Evolutionary conservation across 2,329 filamentous ascomycete genomes (phyloP), one percentile per base, ranked within the genome.

Genomic region (Neopestalotiopsis rosae): DNA sequence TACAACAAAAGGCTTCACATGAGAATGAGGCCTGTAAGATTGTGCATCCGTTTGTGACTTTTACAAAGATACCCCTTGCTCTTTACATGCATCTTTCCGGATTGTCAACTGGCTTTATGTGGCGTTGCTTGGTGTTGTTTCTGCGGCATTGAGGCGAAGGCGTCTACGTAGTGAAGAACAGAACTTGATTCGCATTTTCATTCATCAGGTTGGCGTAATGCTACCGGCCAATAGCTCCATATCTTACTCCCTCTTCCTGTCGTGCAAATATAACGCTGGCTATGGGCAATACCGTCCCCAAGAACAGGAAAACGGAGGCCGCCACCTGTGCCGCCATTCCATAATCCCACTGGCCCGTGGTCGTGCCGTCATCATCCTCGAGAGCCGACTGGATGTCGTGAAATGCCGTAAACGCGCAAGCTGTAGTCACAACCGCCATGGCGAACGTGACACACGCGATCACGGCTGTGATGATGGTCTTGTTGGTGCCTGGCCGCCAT

Each of bases 201-300:
- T 28, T 28, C 24, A 28, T 38, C 34, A 7, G 34, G 34, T 38
- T 10, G 34, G 10, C 34, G 34, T 38, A 38, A 38, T 6, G 34
- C 24, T 30, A 30, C 24, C 30, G 30, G 57, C 20, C 28, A 30
- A 34, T 34, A 9, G n/a, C 24, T 20, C 17, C 24, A 30, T 59
- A 59, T 4, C 24, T 6, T 7, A 17, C 24, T 28, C 20, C 20
- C 7, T 59, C 30, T 24, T 28, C 59, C 34, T 32, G 59, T 30
- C 34, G 30, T 1, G 9, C 45, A 38, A 62, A n/a, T 12, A 62
- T 14, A 5, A 9, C 32, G 61, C 61, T 20, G 7, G n/a, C 6
- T 14, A 68, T 34, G 17, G 65, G 59, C 34, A 59, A 14, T 24
- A 30, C n/a, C 38, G 62, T 56, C 17, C 67, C 62, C 2, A 42